Evolutionary conservation across 176 grass and related monocot genomes (phyloP), one percentile per base, ranked within the genome.

Genomic region (Carex pumila): DNA sequence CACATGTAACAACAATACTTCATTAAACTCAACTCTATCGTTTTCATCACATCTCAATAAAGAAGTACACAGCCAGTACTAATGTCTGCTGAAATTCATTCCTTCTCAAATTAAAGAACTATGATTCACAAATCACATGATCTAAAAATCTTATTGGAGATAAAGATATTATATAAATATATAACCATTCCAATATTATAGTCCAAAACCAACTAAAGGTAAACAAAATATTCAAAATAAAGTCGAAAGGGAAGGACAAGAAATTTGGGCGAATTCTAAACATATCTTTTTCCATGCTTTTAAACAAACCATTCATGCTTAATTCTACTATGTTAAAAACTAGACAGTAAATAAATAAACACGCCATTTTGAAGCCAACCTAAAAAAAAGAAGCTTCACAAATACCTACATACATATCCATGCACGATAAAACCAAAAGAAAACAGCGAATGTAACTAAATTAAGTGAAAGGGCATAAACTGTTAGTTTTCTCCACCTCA

Each of bases 311-410:
- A 83, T 69, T 49, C 61, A 63, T 63, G 64, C 65, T 37, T 21
- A 68, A 67, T 45, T 47, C 29, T 50, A 69, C 47, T 64, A 83
- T 83, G 62, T 83, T 83, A 83, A 82, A 30, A 83, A 52, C 43
- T 69, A 83, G 62, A 83, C 61, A 83, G 61, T 81, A 81, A 65
- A 52, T 66, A 83, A 81, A 47, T 66, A 83, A 83, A 67, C 62
- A 83, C 41, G 47, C 81, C 81, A 68, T 66, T 50, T 81, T 83
- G 81, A 83, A 83, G 81, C 81, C 61, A 83, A 83, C 62, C 49
- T 81, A 66, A 83, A 66, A 66, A 81, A 65, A 83, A 83, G 45
- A 76, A 66, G 81, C 81, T 83, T 83, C 81, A 65, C 58, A 83
- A 83, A 53, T 50, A 50, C 47, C 47, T 83, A 64, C 81, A 63